phyloP scores from a whole-genome alignment of 2,329 filamentous ascomycete species.

The Claviceps sp. region DNA sequence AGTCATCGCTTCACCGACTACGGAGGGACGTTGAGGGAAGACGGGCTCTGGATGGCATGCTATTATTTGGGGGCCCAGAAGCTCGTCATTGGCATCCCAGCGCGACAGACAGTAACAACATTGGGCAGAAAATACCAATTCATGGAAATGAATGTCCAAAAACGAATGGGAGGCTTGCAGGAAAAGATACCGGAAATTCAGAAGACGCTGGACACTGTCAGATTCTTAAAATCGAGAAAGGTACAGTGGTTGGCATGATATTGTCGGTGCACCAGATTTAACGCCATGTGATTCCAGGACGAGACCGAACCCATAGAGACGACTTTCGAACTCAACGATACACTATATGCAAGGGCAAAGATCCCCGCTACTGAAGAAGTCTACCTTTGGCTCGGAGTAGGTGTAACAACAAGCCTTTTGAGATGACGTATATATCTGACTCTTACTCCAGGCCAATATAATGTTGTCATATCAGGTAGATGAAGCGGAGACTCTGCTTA shows the following conservation, averaged over 20 bases:
- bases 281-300: slow-evolving; percentile 18
- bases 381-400: slow-evolving; percentile 88
- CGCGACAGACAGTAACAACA: slow-evolving; percentile 4
- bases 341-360: slow-evolving; percentile 77
- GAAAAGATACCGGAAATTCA: slow-evolving; percentile 97
- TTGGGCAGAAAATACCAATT: slow-evolving; percentile 85
- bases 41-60: too few species aligned
- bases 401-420: background rate
- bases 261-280: background rate
- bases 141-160: slow-evolving; percentile 91
- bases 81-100: background rate
- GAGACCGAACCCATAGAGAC: slow-evolving; percentile 66
- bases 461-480: slow-evolving; percentile 91
- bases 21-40: too few species aligned
- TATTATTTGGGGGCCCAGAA: too few species aligned
- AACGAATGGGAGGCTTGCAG: slow-evolving; percentile 65
- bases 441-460: slow-evolving; percentile 61
- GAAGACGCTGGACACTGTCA: slow-evolving; percentile 86
- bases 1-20: slow-evolving; percentile 15
- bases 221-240: slow-evolving; percentile 66
- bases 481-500: slow-evolving; percentile 70
- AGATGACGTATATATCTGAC: background rate
- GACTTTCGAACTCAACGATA: slow-evolving; percentile 94
- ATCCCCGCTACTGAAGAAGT: slow-evolving; percentile 80
- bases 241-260: slow-evolving; percentile 26